Percentiles rank a stretch among this genome's conserved stretches.
Conservation (phyloP, 345 rosid genomes). For the Pistacia integerrima region DNA sequence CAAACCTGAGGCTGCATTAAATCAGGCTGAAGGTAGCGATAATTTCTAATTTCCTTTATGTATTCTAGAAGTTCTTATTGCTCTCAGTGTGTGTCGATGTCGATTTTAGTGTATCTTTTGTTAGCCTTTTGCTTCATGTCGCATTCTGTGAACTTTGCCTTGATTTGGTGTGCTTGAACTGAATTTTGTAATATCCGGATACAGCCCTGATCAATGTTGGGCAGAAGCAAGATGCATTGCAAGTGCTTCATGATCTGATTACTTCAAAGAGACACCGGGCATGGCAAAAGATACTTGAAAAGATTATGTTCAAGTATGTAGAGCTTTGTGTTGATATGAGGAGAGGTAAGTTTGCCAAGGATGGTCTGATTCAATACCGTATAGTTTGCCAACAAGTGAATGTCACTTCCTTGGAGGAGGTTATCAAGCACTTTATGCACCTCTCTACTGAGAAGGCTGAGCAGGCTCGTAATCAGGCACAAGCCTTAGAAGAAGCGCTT, state of each 20-base stretch:
- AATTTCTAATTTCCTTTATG: neutral
- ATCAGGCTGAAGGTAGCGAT: conserved; percentile 87
- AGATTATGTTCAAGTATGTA: conserved; percentile 92
- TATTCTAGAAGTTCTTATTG: neutral
- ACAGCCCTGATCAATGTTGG: conserved; percentile 96
- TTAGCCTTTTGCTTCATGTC: neutral
- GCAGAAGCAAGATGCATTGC: conserved; percentile 96
- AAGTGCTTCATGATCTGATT: conserved; percentile 85
- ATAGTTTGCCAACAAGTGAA: conserved; percentile 97
- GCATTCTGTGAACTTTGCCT: neutral
- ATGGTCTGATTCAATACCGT: conserved; percentile 93
- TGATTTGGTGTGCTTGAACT: neutral
- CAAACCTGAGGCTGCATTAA: conserved; percentile 88
- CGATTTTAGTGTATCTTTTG: neutral
- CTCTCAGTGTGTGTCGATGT: neutral
- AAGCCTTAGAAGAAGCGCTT: conserved; percentile 96
- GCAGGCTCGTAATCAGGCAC: conserved; percentile 90
- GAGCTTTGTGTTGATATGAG: conserved; percentile 97
- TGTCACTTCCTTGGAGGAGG: conserved; percentile 95
- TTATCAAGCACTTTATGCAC: conserved; percentile 93
- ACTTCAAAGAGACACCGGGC: conserved; percentile 92
- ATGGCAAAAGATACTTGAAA: conserved; percentile 92
- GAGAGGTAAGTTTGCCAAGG: conserved; percentile 92
- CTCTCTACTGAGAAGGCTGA: conserved; percentile 97
- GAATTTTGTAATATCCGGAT: conserved; percentile 10